Conservation (phyloP, 1,284 basidiomycete species). For the Xerocomus minutiporus region DNA sequence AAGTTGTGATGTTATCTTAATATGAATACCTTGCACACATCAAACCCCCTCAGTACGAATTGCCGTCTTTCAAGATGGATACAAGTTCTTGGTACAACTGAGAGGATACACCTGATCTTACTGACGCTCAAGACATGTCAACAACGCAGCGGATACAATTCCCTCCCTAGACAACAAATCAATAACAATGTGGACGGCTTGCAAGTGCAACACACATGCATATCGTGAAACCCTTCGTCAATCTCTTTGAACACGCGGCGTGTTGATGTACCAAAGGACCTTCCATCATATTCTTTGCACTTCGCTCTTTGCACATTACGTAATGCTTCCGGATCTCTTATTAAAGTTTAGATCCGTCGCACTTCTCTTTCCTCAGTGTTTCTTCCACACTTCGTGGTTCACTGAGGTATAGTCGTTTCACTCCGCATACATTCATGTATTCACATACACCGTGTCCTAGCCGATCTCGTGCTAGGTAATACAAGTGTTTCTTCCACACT, state of each 20-base stretch:
- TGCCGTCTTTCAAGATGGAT: neutral
- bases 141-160: conserved; percentile 92
- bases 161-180: conserved; percentile 51
- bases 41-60: neutral
- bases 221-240: conserved; percentile 88
- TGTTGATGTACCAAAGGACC: no score
- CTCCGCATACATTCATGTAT: no score
- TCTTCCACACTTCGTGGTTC: no score
- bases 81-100: neutral
- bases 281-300: no score
- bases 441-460: no score
- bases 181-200: neutral
- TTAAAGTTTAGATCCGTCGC: no score
- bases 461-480: no score
- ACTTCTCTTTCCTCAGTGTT: no score
- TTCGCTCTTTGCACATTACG: no score
- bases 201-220: conserved; percentile 71
- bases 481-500: no score
- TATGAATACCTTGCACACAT: conserved; percentile 5
- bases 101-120: conserved; percentile 3
- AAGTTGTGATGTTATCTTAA: conserved; percentile 12
- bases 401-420: no score
- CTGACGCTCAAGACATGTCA: conserved; percentile 53
- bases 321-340: no score
- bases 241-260: conserved; percentile 72